Base-by-base conservation (phyloP, 1,284 basidiomycete genomes). In the Moesziomyces parantarcticus region DNA sequence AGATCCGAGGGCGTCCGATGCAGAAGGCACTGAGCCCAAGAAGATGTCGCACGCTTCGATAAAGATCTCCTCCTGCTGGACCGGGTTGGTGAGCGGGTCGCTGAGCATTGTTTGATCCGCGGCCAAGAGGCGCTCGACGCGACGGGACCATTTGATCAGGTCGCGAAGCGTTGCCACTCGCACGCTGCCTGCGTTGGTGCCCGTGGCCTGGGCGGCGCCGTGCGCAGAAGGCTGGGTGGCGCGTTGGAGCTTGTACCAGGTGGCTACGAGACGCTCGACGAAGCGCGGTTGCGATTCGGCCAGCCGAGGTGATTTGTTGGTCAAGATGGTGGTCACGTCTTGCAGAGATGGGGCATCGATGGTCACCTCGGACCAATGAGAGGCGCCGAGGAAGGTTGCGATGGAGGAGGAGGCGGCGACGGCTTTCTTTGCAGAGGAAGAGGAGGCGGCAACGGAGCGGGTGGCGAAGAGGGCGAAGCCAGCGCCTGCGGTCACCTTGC, bases 21-120 rank as follows among this genome's bases (percentile, higher is more conserved):
- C 36, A n/a, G 58, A 23, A 25, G 74, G 55, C 11, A 77, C 57
- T 68, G 89, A 25, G 88, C 93, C 94, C 68, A 98, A 92, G 85
- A 99, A 98, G 25, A 97, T 89, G 83, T 99, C 97, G 25, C 91
- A 88, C 0, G 92, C 93, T 82, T 97, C 93, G 44, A 95, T 87
- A 77, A 92, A 94, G 23, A 97, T 90, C 58, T 96, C 92, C 82
- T 99, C 96, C 58, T 95, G 90, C 11, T 94, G 83, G 0, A 88
- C 85, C 5, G 91, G 89, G 82, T 94, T 93, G n/a, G 89, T 86
- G 49, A 83, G 62, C 20, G 78, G 61, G 51, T 72, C 61, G 16
- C 52, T 42, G 43, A 58, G 55, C 46, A 43, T 43, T 5, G 51
- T 43, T 34, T 57, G 55, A 22, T 67, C 52, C n/a, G 26, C 18